Percentiles rank a stretch among this genome's conserved stretches.
Conservation (phyloP, 2,329 filamentous ascomycete genomes). For the Aspergillus sp. region DNA sequence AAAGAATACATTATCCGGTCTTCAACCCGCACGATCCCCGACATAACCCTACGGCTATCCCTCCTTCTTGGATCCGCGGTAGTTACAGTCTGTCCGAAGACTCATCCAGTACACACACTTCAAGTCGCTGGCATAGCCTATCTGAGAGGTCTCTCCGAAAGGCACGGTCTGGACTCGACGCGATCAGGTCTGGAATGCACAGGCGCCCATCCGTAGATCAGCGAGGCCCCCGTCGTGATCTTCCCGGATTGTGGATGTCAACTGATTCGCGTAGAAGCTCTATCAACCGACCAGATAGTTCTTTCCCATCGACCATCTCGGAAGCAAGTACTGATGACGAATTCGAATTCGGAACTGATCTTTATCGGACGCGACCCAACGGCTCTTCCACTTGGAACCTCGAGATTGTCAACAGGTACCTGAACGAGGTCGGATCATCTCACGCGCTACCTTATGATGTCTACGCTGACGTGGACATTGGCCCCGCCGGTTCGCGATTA, state of each 20-base stretch:
- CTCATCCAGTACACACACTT: conserved; percentile 10
- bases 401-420: conserved; percentile 5
- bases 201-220: conserved; percentile 9
- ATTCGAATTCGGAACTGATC: conserved; percentile 19
- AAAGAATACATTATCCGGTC: conserved; percentile 29
- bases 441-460: conserved; percentile 1
- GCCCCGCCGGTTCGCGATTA: not conserved
- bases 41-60: conserved; percentile 23
- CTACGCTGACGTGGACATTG: not conserved
- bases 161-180: conserved; percentile 24
- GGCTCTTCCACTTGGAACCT: conserved; percentile 5
- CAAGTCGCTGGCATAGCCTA: conserved; percentile 19
- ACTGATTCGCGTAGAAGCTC: conserved; percentile 16
- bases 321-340: conserved; percentile 25
- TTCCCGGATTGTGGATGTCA: conserved; percentile 8
- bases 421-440: conserved; percentile 2
- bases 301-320: conserved; percentile 17
- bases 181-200: conserved; percentile 21
- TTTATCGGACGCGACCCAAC: conserved; percentile 20
- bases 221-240: not conserved
- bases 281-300: conserved; percentile 6
- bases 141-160: conserved; percentile 24
- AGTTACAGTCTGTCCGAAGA: conserved; percentile 8
- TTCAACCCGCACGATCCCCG: conserved; percentile 30
- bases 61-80: conserved; percentile 7